Conservation (phyloP, 2,329 filamentous ascomycete species). For the Claviceps capensis region DNA sequence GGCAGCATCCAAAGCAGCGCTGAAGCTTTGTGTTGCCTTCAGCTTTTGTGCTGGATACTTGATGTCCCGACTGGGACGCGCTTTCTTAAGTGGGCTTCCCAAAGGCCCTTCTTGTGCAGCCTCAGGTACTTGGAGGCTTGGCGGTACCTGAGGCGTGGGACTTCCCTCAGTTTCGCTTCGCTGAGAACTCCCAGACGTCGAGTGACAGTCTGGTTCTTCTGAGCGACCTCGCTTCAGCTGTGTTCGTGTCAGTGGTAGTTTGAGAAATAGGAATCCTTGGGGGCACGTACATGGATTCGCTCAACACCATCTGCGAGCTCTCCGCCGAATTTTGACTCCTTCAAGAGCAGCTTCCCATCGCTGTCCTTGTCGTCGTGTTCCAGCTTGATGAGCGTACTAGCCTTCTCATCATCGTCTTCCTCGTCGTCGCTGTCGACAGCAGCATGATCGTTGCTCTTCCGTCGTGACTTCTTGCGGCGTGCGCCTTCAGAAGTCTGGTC, state of each 20-base stretch:
- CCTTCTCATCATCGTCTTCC: conserved; percentile 50
- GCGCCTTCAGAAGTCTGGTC: conserved; percentile 47
- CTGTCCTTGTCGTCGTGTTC: conserved; percentile 51
- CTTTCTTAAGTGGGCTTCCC: conserved; percentile 64
- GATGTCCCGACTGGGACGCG: conserved; percentile 43
- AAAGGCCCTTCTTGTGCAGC: conserved; percentile 29
- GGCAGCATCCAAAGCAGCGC: conserved; percentile 19
- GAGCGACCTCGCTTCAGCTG: conserved; percentile 75
- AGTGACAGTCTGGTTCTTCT: conserved; percentile 45
- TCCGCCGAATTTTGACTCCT: conserved; percentile 58
- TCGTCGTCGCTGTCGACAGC: conserved; percentile 61
- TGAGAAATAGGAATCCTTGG: background rate
- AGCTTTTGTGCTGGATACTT: conserved; percentile 13
- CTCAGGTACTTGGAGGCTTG: conserved; percentile 8
- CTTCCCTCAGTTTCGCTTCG: conserved; percentile 31
- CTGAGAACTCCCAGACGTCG: conserved; percentile 20
- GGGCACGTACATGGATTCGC: conserved; percentile 56
- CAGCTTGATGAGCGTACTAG: conserved; percentile 48
- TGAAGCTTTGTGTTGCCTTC: conserved; percentile 20
- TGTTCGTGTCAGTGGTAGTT: conserved; percentile 6
- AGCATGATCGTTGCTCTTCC: conserved; percentile 55
- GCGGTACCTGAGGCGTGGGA: conserved; percentile 14
- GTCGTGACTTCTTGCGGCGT: conserved; percentile 42
- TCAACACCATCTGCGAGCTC: conserved; percentile 71
- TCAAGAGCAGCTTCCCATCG: conserved; percentile 43